Base-by-base conservation (phyloP, 257 asterid species). In the Galeopsis tetrahit region DNA sequence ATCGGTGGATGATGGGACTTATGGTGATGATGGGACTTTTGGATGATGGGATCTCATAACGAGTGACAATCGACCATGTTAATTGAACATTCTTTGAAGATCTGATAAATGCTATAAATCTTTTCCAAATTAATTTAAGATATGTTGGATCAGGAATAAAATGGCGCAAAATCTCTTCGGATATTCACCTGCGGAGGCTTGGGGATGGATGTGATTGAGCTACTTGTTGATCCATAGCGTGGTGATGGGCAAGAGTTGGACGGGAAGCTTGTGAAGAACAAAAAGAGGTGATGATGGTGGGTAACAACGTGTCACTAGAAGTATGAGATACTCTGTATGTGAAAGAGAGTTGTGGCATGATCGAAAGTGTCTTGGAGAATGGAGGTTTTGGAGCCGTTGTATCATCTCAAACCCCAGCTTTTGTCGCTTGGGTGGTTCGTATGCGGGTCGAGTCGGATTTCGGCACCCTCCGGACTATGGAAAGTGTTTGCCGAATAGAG, bases 241-340 rank as follows among this genome's bases (percentile, higher is more conserved):
- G n/a, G n/a, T n/a, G n/a, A n/a, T n/a, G 85, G 99, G 97, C 14
- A 90, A 94, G 78, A 81, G 77, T 73, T 94, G 99, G 97, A 91
- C 92, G 0, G 99, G 99, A 33, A 85, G 82, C 74, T 91, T 88
- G 86, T 89, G 21, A 88, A 77, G 77, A 84, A 79, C 62, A 91
- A 83, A 86, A 81, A n/a, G n/a, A n/a, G n/a, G n/a, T n/a, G 10
- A 76, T 13, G 78, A 81, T 71, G 8, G 58, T 85, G 1, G 91
- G 78, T 0, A 92, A 84, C 14, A 64, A 81, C 48, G 60, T 81
- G 61, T 72, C 82, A 2, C 52, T 93, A 2, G 86, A 85, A 74
- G 87, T 93, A 2, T 93, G 82, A 33, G 91, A 91, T n/a, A 83
- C n/a, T n/a, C n/a, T n/a, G n/a, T n/a, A 81, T 31, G 89, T 80